A percentile compares a stretch with the other conserved stretches of the same genome.
Conservation (phyloP, 768 basidiomycete genomes). For the Hericium rajendrae region DNA sequence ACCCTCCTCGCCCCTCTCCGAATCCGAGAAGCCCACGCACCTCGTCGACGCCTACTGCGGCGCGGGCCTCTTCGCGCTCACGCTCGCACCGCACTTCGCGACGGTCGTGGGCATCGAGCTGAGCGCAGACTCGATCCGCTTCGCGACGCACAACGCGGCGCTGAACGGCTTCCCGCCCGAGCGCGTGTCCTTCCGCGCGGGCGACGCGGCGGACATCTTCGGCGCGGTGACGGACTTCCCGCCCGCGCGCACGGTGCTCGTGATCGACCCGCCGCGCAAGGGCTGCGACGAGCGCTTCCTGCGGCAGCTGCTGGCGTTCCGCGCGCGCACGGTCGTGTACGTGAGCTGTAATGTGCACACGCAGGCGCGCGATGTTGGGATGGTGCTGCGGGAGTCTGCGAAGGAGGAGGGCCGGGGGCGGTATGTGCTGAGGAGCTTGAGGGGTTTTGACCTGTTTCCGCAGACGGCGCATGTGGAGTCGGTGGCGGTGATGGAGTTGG, state of each 20-base stretch:
- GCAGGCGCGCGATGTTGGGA: conserved; percentile 80
- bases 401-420: conserved; percentile 24
- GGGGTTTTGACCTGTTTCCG: conserved; percentile 92
- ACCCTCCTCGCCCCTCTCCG: conserved; percentile 8
- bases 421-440: conserved; percentile 74
- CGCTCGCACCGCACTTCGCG: conserved; percentile 64
- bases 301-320: conserved; percentile 63
- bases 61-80: conserved; percentile 79
- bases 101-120: conserved; percentile 85
- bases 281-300: conserved; percentile 82
- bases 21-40: conserved; percentile 47
- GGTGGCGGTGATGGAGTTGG: conserved; percentile 29
- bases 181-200: conserved; percentile 61
- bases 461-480: conserved; percentile 93
- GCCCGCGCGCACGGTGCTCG: conserved; percentile 49
- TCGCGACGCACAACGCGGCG: conserved; percentile 54
- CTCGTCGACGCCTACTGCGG: conserved; percentile 96
- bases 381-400: conserved; percentile 42
- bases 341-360: conserved; percentile 96
- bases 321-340: conserved; percentile 66
- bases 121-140: conserved; percentile 57
- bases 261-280: conserved; percentile 86
- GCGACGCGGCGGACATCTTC: conserved; percentile 87
- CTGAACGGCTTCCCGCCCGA: conserved; percentile 51
- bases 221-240: conserved; percentile 55